Percentiles rank a stretch among this genome's conserved stretches.
These are phyloP conservation scores for Pichia deserticola DNA, from an alignment of 805 yeast genomes.

Conservation along the genomic window DNA sequence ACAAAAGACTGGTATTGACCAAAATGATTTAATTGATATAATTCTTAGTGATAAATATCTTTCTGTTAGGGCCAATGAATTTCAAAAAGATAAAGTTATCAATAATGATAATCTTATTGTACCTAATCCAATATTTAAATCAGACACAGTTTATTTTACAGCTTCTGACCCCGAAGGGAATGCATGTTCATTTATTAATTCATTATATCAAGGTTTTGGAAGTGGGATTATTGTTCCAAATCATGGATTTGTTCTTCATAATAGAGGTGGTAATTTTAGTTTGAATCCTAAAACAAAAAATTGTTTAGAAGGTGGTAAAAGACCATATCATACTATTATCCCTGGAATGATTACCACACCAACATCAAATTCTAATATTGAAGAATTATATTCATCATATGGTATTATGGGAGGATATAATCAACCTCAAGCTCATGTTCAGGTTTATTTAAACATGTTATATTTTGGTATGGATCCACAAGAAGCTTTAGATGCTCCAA, in stretches of 20 bases:
- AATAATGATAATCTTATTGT: slow-evolving; percentile 31
- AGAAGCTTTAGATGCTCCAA: slow-evolving; percentile 66
- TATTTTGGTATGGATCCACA: slow-evolving; percentile 64
- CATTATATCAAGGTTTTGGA: slow-evolving; percentile 65
- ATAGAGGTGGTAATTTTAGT: slow-evolving; percentile 72
- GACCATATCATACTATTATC: slow-evolving; percentile 78
- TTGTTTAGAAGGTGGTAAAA: slow-evolving; percentile 57
- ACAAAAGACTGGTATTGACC: slow-evolving; percentile 12
- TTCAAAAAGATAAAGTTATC: slow-evolving; percentile 33
- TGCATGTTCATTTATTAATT: slow-evolving; percentile 75
- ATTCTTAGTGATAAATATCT: slow-evolving; percentile 46
- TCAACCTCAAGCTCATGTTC: slow-evolving; percentile 83
- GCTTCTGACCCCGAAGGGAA: slow-evolving; percentile 64
- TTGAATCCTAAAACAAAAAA: slow-evolving; percentile 50
- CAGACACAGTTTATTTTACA: slow-evolving; percentile 68
- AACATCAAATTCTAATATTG: slow-evolving; percentile 12
- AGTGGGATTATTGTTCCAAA: slow-evolving; percentile 58
- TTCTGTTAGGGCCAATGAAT: slow-evolving; percentile 40
- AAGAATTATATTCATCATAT: slow-evolving; percentile 46
- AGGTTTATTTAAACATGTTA: slow-evolving; percentile 59
- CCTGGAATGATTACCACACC: slow-evolving; percentile 68
- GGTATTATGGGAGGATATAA: slow-evolving; percentile 86
- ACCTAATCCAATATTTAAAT: slow-evolving; percentile 49
- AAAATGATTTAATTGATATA: slow-evolving; percentile 24
- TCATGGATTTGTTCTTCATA: slow-evolving; percentile 64